Percentiles rank a stretch among this genome's conserved stretches.
Evolutionary conservation across 2,329 filamentous ascomycete genomes (phyloP).

Genomic region (Botrytis deweyae): DNA sequence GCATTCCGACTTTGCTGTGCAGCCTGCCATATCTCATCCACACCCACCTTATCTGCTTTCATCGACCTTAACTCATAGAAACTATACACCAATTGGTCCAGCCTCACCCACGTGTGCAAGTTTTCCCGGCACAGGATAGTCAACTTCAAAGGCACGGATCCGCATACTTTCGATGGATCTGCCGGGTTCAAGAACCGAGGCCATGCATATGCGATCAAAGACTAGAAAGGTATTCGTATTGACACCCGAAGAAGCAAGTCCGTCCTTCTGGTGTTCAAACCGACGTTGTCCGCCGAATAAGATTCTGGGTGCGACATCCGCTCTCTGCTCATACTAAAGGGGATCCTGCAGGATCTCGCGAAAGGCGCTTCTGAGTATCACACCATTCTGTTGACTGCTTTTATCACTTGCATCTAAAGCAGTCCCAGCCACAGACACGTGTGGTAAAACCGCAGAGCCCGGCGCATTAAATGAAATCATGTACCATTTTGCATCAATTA

Average conservation of each 20-base stretch:
- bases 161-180: not conserved
- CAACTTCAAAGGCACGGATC: not conserved
- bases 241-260: not conserved
- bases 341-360: not conserved
- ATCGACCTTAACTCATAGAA: conserved; percentile 18
- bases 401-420: no score
- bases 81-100: conserved; percentile 15
- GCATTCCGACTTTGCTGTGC: no score
- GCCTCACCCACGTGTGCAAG: not conserved
- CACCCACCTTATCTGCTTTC: no score
- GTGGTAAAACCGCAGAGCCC: accelerated
- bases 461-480: no score
- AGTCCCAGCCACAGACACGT: no score
- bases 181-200: not conserved
- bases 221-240: conserved; percentile 9
- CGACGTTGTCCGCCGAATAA: no score
- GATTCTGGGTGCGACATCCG: not conserved
- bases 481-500: not conserved
- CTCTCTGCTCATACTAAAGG: not conserved
- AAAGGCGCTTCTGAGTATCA: not conserved
- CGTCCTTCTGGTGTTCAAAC: not conserved
- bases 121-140: not conserved
- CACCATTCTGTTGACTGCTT: no score
- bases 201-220: not conserved
- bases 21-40: no score